Evolutionary conservation across 192 early-diverging fungal species (phyloP).

Genomic region (Coemansia sp.): DNA sequence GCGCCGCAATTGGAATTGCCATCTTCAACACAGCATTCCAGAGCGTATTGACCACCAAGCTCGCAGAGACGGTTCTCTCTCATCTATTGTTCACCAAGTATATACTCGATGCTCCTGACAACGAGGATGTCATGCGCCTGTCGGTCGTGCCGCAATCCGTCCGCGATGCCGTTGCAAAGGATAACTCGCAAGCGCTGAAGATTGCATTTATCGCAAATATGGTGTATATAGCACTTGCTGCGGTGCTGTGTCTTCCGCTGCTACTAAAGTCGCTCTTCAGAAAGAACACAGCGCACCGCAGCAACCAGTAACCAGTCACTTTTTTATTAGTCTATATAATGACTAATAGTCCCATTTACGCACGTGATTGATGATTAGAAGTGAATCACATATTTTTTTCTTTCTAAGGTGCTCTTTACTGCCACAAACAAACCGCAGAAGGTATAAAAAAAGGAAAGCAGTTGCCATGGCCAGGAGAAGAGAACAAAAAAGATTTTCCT

Average conservation of each 20-base stretch:
- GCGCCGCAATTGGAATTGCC: conserved; percentile 34
- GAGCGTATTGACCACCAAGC: conserved; percentile 36
- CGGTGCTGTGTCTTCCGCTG: conserved; percentile 7
- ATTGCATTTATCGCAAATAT: conserved; percentile 16
- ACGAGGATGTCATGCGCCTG: conserved; percentile 41
- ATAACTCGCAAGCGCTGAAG: conserved; percentile 33
- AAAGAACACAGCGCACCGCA: not conserved
- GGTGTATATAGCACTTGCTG: not conserved
- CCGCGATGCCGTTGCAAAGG: conserved; percentile 26
- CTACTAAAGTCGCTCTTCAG: not conserved
- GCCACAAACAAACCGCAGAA: not conserved
- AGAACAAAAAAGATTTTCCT: not conserved
- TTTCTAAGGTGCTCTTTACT: too few relatives aligned
- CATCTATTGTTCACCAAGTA: conserved; percentile 34
- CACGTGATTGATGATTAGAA: not conserved
- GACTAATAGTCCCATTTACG: not conserved
- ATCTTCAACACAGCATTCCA: conserved; percentile 44
- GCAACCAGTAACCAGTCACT: not conserved
- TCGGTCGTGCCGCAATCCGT: conserved; percentile 42
- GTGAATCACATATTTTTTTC: conserved; percentile 14
- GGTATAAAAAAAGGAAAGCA: too few relatives aligned
- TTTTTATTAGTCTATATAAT: not conserved
- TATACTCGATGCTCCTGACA: conserved; percentile 35
- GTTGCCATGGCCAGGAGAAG: too few relatives aligned
- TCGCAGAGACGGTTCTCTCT: conserved; percentile 20